These are phyloP conservation scores for Nicotiana benthamiana DNA, from an alignment of 257 asterid species.

Conservation along the genomic window DNA sequence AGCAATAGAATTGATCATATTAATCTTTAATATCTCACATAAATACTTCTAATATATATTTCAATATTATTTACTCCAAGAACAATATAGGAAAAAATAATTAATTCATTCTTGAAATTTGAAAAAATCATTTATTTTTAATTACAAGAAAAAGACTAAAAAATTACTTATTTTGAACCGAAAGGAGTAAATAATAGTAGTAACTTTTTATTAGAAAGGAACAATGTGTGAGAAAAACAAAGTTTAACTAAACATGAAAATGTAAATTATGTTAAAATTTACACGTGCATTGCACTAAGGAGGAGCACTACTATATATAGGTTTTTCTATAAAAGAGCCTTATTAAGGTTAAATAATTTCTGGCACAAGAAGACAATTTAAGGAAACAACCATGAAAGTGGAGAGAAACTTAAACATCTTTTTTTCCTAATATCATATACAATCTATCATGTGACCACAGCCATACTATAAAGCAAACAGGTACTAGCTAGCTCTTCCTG, in stretches of 20 bases:
- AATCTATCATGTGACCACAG: not conserved
- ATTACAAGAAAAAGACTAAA: no score
- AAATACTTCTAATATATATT: no score
- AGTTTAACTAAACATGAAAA: conserved; percentile 6
- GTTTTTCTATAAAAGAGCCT: not conserved
- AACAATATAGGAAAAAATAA: no score
- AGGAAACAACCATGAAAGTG: conserved; percentile 22
- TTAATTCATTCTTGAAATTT: no score
- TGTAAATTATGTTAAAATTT: conserved; percentile 8
- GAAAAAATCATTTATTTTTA: no score
- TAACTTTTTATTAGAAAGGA: not conserved
- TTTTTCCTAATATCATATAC: not conserved
- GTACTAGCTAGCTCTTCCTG: not conserved
- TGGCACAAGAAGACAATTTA: conserved; percentile 3
- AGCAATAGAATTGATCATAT: no score
- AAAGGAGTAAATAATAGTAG: not conserved
- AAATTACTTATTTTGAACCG: no score
- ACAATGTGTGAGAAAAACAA: conserved; percentile 5
- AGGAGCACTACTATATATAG: conserved; percentile 5
- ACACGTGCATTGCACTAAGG: conserved; percentile 19
- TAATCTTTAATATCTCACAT: no score
- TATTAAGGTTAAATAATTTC: not conserved
- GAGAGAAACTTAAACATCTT: not conserved
- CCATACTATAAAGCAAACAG: not conserved
- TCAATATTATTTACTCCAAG: no score